Conservation (phyloP, 805 yeast genomes). For the Tetrapisispora namnaoensis region DNA sequence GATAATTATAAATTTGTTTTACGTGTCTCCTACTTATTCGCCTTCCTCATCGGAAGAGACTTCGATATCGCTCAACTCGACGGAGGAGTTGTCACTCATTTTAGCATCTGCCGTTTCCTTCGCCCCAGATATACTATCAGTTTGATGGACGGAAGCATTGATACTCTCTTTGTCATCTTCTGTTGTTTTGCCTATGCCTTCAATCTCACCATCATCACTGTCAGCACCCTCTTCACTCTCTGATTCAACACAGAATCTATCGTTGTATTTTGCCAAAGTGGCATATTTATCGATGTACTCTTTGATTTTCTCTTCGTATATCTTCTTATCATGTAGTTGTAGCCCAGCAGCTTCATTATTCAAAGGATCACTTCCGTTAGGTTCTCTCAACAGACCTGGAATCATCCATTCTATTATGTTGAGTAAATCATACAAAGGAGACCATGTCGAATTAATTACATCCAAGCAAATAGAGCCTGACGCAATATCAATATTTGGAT, state of each 20-base stretch:
- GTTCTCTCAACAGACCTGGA: constrained; percentile 85
- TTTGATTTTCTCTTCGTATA: constrained; percentile 61
- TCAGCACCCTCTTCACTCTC: constrained; percentile 17
- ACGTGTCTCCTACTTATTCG: neutral
- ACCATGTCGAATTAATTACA: constrained; percentile 96
- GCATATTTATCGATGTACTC: constrained; percentile 70
- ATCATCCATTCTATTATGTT: constrained; percentile 88
- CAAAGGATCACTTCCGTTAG: constrained; percentile 90
- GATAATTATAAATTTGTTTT: neutral
- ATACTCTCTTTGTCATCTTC: constrained; percentile 2
- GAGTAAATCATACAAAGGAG: constrained; percentile 88
- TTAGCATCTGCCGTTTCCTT: neutral
- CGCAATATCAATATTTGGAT: constrained; percentile 88
- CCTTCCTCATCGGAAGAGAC: constrained; percentile 18
- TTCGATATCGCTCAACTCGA: constrained; percentile 26
- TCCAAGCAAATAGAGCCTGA: constrained; percentile 91
- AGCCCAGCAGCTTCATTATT: constrained; percentile 83
- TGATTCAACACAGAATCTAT: constrained; percentile 34
- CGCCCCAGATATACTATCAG: neutral
- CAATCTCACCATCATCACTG: constrained; percentile 20
- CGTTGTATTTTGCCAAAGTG: constrained; percentile 30
- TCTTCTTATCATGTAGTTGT: constrained; percentile 54
- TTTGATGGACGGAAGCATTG: constrained; percentile 1
- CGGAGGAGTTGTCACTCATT: constrained; percentile 6
- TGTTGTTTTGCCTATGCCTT: constrained; percentile 10